phyloP scores from a whole-genome alignment of 495 filamentous ascomycete species.

The Bombardia bombarda region DNA sequence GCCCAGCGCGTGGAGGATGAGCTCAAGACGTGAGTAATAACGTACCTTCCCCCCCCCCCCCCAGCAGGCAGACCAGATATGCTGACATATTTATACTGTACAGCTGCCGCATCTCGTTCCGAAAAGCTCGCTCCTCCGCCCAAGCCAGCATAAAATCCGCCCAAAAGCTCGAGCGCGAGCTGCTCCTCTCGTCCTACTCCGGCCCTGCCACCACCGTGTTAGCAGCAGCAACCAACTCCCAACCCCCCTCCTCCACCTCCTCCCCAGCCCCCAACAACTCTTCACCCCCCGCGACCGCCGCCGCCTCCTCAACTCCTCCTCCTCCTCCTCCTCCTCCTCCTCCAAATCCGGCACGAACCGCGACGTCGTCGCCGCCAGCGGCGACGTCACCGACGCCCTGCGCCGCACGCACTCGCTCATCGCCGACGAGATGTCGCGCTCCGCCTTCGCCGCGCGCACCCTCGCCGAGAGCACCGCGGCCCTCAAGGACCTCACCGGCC shows the following conservation, averaged over 20 bases:
- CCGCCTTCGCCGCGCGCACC: conserved; percentile 81
- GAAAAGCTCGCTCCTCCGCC: conserved; percentile 75
- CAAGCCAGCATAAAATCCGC: conserved; percentile 67
- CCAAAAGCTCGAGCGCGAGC: conserved; percentile 65
- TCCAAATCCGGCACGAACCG: background rate
- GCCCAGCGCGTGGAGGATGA: conserved; percentile 57
- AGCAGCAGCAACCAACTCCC: conserved; percentile 6
- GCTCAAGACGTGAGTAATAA: conserved; percentile 52
- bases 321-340: background rate
- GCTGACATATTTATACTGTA: no score
- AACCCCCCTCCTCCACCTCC: background rate
- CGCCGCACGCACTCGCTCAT: conserved; percentile 79
- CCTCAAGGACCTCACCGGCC: conserved; percentile 66
- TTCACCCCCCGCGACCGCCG: conserved; percentile 17
- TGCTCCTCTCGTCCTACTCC: conserved; percentile 60
- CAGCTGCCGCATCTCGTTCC: conserved; percentile 68
- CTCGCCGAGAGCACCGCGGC: conserved; percentile 75
- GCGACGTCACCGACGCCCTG: conserved; percentile 76
- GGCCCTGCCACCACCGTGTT: conserved; percentile 23
- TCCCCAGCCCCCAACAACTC: background rate
- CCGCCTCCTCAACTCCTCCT: background rate
- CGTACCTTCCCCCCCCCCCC: conserved; percentile 2
- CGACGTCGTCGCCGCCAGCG: conserved; percentile 57
- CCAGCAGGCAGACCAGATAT: no score
- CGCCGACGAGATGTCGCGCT: conserved; percentile 70